phyloP scores from a whole-genome alignment of 2,329 filamentous ascomycete species.

The Fusarium beomiforme region DNA sequence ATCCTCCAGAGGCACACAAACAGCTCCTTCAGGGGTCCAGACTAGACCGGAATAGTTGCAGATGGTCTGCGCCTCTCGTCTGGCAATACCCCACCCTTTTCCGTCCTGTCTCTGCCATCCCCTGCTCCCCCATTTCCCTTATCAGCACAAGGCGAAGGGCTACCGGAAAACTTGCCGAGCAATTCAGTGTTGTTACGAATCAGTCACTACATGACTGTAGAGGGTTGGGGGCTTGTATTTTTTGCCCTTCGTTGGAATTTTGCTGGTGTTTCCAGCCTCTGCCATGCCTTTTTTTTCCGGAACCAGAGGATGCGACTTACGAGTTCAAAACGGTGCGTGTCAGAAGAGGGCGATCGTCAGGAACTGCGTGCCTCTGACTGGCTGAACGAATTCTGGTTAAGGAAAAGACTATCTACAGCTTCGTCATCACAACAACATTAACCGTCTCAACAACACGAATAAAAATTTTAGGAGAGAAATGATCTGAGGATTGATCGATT shows the following conservation, averaged over 20 bases:
- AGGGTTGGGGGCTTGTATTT: slow-evolving; percentile 13
- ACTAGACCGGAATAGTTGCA: slow-evolving; percentile 1
- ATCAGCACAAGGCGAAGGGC: slow-evolving; percentile 1
- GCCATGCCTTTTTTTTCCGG: slow-evolving; percentile 5
- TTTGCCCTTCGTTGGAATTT: slow-evolving; percentile 13
- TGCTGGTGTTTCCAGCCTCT: slow-evolving; percentile 4
- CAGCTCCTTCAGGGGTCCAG: slow-evolving; percentile 25
- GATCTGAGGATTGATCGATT: neutral
- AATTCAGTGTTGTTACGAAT: neutral
- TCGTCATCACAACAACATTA: slow-evolving; percentile 17
- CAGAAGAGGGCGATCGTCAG: slow-evolving; percentile 29
- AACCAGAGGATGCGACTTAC: slow-evolving; percentile 9
- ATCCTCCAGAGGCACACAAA: neutral
- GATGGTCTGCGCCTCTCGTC: slow-evolving; percentile 31
- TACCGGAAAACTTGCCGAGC: slow-evolving; percentile 18
- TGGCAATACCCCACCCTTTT: slow-evolving; percentile 11
- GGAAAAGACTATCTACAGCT: slow-evolving; percentile 21
- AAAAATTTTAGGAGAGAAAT: neutral
- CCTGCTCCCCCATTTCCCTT: slow-evolving; percentile 22
- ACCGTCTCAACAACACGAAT: neutral
- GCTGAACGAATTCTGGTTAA: slow-evolving; percentile 11
- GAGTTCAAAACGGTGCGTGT: slow-evolving; percentile 28
- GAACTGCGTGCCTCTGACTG: slow-evolving; percentile 27
- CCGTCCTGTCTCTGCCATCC: neutral
- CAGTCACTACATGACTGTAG: neutral